phyloP scores from a whole-genome alignment of 2,329 filamentous ascomycete genomes.

The Myriosclerotinia curreyana region DNA sequence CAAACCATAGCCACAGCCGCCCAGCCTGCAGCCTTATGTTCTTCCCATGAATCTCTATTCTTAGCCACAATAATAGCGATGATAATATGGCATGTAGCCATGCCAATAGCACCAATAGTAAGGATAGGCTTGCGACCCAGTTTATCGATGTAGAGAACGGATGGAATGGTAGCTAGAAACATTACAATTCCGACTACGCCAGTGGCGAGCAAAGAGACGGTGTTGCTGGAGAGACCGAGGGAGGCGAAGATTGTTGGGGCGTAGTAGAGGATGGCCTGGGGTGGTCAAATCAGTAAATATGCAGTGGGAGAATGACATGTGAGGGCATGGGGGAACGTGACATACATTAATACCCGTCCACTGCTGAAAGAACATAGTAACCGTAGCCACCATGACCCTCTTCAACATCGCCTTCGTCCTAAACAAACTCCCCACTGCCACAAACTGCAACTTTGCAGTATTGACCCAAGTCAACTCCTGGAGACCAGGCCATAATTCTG shows the following conservation, averaged over 20 bases:
- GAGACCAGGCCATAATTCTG: slow-evolving; percentile 65
- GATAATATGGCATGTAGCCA: slow-evolving; percentile 49
- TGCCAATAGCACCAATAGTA: slow-evolving; percentile 63
- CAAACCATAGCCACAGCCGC: slow-evolving; percentile 64
- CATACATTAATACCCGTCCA: slow-evolving; percentile 47
- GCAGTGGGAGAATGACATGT: too few relatives aligned
- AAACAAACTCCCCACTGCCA: slow-evolving; percentile 64
- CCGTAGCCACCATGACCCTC: slow-evolving; percentile 60
- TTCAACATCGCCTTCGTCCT: slow-evolving; percentile 63
- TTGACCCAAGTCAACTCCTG: slow-evolving; percentile 59
- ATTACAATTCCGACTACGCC: slow-evolving; percentile 70
- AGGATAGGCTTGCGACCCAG: slow-evolving; percentile 62
- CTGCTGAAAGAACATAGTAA: slow-evolving; percentile 61
- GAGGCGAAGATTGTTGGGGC: slow-evolving; percentile 49
- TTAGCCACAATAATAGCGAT: slow-evolving; percentile 52
- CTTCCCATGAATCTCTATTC: slow-evolving; percentile 55
- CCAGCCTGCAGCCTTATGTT: slow-evolving; percentile 64
- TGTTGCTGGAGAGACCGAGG: slow-evolving; percentile 46
- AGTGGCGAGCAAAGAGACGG: slow-evolving; percentile 60
- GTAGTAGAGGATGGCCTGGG: slow-evolving; percentile 40
- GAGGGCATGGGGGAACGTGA: background rate
- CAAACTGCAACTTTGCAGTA: slow-evolving; percentile 65
- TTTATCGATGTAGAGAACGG: slow-evolving; percentile 64
- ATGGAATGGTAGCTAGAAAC: slow-evolving; percentile 65
- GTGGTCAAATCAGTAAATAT: too few relatives aligned